phyloP scores from a whole-genome alignment of 169 alveolate genomes.

The Babesia gibsoni region DNA sequence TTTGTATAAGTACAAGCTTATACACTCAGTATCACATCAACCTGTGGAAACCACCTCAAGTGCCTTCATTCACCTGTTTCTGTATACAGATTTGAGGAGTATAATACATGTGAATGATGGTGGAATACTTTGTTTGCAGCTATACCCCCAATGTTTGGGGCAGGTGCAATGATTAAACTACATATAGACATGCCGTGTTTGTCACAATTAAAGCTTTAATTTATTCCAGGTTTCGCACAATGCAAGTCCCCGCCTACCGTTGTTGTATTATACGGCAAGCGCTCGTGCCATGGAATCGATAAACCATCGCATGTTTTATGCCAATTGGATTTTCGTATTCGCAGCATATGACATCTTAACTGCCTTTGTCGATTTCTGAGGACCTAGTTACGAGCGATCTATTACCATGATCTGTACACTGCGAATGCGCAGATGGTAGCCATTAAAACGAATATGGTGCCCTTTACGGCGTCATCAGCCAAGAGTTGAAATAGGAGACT shows the following conservation, averaged over 20 bases:
- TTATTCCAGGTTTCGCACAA: constrained; percentile 32
- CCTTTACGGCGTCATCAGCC: constrained; percentile 57
- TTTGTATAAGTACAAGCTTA: too few relatives aligned
- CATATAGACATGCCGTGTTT: too few relatives aligned
- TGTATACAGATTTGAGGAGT: too few relatives aligned
- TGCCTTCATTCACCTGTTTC: too few relatives aligned
- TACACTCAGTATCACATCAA: too few relatives aligned
- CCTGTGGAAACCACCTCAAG: too few relatives aligned
- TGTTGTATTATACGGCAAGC: constrained; percentile 67
- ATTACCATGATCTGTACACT: constrained; percentile 48
- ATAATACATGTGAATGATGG: too few relatives aligned
- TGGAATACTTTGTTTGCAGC: too few relatives aligned
- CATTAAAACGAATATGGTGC: constrained; percentile 45
- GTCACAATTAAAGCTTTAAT: too few relatives aligned
- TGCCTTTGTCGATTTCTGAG: constrained; percentile 61
- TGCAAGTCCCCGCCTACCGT: constrained; percentile 61
- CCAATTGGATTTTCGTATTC: constrained; percentile 70
- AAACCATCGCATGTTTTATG: constrained; percentile 73
- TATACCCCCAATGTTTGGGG: too few relatives aligned
- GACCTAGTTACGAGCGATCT: not conserved
- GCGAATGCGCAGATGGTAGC: constrained; percentile 45
- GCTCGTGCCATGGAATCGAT: constrained; percentile 69
- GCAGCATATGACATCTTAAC: constrained; percentile 66
- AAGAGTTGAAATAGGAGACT: constrained; percentile 56
- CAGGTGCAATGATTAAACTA: too few relatives aligned